Evolutionary conservation across 1,139 yeast species (phyloP).

Genomic region (Pichia terricola): DNA sequence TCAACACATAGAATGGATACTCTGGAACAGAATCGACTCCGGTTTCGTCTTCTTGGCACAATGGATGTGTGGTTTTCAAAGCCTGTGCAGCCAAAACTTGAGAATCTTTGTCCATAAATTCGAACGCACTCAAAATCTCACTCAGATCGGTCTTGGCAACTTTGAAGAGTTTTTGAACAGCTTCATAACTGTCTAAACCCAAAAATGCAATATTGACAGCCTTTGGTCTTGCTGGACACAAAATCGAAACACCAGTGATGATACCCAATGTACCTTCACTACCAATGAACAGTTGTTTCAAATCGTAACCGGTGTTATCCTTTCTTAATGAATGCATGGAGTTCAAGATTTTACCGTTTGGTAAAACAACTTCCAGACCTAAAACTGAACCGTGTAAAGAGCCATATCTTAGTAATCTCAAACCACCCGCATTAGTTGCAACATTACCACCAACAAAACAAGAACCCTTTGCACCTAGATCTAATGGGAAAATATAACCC

Average conservation of each 20-base stretch:
- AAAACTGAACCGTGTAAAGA: constrained; percentile 87
- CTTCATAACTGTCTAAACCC: constrained; percentile 72
- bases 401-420: constrained; percentile 80
- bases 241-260: constrained; percentile 79
- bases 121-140: constrained; percentile 88
- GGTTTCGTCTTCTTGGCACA: constrained; percentile 40
- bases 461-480: constrained; percentile 94
- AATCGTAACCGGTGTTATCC: constrained; percentile 90
- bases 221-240: constrained; percentile 88
- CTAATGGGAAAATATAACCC: constrained; percentile 88
- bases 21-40: constrained; percentile 27
- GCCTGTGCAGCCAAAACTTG: constrained; percentile 55
- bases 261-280: constrained; percentile 88
- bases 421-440: constrained; percentile 95
- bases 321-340: constrained; percentile 79
- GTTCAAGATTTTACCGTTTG: constrained; percentile 77
- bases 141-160: constrained; percentile 71
- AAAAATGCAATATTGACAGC: constrained; percentile 83
- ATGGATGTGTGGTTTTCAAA: constrained; percentile 51
- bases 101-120: constrained; percentile 81
- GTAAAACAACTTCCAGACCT: constrained; percentile 85
- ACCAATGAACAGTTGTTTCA: constrained; percentile 88
- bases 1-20: constrained; percentile 80
- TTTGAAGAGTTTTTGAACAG: constrained; percentile 73
- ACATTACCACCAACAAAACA: constrained; percentile 95